Conservation (phyloP, 129 eudicot species). For the Scalesia atractyloides region DNA sequence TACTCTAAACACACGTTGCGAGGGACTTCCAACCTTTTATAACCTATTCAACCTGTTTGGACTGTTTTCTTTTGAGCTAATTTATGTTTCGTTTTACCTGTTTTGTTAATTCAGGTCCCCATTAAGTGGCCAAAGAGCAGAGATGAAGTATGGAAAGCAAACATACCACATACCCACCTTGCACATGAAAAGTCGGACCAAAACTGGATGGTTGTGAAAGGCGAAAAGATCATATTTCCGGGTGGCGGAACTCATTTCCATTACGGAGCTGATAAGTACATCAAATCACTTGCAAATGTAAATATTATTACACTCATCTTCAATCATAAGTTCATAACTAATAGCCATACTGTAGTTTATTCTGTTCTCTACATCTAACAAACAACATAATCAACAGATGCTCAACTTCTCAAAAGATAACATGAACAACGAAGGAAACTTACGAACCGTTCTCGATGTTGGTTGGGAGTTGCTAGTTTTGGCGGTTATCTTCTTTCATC, state of each 20-base stretch:
- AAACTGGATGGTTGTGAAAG: conserved; percentile 99
- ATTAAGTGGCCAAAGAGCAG: conserved; percentile 99
- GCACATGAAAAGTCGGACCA: conserved; percentile 98
- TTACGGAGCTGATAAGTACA: conserved; percentile 96
- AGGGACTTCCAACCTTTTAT: neutral
- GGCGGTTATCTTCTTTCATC: conserved; percentile 93
- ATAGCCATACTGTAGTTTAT: neutral
- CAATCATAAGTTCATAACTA: neutral
- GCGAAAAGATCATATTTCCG: conserved; percentile 86
- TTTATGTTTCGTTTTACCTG: neutral
- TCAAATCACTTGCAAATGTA: conserved; percentile 91
- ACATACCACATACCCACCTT: conserved; percentile 99
- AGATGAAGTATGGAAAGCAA: conserved; percentile 98
- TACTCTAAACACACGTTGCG: neutral
- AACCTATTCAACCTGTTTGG: neutral
- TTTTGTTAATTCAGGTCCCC: conserved; percentile 56
- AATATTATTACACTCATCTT: conserved; percentile 14
- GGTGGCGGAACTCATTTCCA: conserved; percentile 99
- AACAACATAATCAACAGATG: conserved; percentile 59
- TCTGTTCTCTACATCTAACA: conserved; percentile 2
- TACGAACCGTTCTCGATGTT: conserved; percentile 94
- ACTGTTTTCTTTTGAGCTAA: neutral
- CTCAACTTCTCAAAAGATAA: conserved; percentile 75
- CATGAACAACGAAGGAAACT: conserved; percentile 73
- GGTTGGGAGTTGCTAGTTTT: conserved; percentile 99